These are phyloP conservation scores for Cordyceps sp. DNA, from an alignment of 2,329 filamentous ascomycete genomes.

Conservation along the genomic window DNA sequence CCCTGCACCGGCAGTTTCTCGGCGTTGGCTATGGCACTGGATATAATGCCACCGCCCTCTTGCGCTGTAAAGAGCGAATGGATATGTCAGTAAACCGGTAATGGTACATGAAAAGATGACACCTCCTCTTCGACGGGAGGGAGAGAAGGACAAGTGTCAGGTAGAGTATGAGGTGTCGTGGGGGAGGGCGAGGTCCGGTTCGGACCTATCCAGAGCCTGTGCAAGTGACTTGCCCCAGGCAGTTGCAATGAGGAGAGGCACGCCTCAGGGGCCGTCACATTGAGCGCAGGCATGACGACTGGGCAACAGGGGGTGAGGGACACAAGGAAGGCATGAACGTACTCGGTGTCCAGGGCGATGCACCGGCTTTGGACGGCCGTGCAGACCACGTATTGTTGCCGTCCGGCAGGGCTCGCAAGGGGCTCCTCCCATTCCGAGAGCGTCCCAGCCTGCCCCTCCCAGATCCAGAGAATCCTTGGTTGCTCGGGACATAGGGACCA, in stretches of 20 bases:
- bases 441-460: constrained; percentile 75
- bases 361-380: constrained; percentile 27
- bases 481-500: constrained; percentile 33
- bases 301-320: neutral
- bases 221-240: no score
- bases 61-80: constrained; percentile 1
- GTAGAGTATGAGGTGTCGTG: no score
- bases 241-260: no score
- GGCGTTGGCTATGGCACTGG: constrained; percentile 78
- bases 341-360: constrained; percentile 29
- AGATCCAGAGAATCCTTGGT: constrained; percentile 58
- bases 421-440: constrained; percentile 41
- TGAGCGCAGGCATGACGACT: neutral
- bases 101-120: no score
- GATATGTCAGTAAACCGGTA: neutral
- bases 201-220: no score
- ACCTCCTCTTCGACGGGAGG: no score
- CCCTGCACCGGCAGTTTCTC: constrained; percentile 51
- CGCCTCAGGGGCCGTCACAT: no score
- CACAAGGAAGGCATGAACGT: constrained; percentile 12
- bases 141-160: no score
- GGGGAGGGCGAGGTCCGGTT: no score
- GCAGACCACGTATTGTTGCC: constrained; percentile 38
- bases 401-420: constrained; percentile 43
- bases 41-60: constrained; percentile 65